phyloP scores from a whole-genome alignment of 768 basidiomycete genomes.

The Cystofilobasidium bisporidii region DNA sequence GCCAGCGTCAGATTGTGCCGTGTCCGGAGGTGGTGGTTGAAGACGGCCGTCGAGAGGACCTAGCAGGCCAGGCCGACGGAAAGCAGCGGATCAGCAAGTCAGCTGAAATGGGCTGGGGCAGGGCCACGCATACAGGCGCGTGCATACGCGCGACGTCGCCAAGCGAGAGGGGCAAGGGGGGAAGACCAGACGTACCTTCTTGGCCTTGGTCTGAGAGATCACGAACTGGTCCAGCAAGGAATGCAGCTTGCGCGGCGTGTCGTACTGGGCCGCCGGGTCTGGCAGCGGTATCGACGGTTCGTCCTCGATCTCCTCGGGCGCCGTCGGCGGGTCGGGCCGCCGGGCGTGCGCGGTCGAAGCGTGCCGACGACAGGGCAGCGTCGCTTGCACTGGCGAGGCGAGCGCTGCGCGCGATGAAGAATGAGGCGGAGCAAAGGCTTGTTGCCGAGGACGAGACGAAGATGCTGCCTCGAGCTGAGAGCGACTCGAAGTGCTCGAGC shows the following conservation, averaged over 20 bases:
- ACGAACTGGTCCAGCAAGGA: neutral
- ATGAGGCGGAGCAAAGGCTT: neutral
- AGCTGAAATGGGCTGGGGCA: too few relatives aligned
- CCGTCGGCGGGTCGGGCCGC: neutral
- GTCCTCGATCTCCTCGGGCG: neutral
- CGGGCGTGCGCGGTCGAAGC: conserved; percentile 1
- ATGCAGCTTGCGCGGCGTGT: conserved; percentile 4
- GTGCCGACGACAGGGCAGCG: neutral
- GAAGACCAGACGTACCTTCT: neutral
- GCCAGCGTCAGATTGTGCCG: neutral
- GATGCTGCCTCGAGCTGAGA: neutral
- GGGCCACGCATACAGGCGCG: too few relatives aligned
- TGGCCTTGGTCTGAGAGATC: neutral
- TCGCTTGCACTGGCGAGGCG: neutral
- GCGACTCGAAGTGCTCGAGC: too few relatives aligned
- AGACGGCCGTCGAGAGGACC: conserved; percentile 2
- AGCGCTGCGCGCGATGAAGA: neutral
- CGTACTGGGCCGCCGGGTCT: neutral
- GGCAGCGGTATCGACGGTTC: neutral
- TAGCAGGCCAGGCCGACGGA: neutral
- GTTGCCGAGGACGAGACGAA: too few relatives aligned
- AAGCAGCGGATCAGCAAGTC: too few relatives aligned
- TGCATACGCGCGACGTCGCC: too few relatives aligned
- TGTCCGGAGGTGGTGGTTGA: neutral
- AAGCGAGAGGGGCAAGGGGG: too few relatives aligned